Evolutionary conservation across 768 basidiomycete species (phyloP).

Genomic region (Suillus brevipes): DNA sequence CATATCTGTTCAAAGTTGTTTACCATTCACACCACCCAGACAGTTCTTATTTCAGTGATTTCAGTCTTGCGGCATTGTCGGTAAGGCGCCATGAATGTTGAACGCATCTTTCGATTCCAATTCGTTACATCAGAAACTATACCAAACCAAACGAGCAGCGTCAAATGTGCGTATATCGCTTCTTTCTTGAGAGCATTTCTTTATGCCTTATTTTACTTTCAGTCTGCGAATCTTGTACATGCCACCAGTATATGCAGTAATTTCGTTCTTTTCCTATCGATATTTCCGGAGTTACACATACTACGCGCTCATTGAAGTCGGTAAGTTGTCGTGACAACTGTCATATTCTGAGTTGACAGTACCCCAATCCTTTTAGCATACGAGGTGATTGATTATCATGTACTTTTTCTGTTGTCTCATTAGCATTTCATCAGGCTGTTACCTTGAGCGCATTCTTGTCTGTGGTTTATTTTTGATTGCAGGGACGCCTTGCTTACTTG

Average conservation of each 20-base stretch:
- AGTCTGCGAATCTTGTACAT: constrained; percentile 83
- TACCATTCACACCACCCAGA: constrained; percentile 37
- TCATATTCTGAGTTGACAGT: constrained; percentile 21
- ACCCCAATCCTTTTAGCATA: constrained; percentile 47
- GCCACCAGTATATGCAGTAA: constrained; percentile 78
- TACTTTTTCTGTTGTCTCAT: constrained; percentile 18
- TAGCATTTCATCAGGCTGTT: constrained; percentile 52
- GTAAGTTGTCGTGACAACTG: constrained; percentile 32
- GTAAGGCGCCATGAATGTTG: constrained; percentile 37
- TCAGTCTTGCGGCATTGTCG: constrained; percentile 63
- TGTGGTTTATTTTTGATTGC: constrained; percentile 25
- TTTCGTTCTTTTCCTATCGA: constrained; percentile 85
- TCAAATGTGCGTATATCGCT: constrained; percentile 59
- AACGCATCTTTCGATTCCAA: neutral
- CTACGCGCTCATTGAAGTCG: constrained; percentile 50
- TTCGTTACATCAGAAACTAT: constrained; percentile 56
- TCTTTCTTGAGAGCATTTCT: neutral
- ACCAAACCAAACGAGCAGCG: constrained; percentile 71
- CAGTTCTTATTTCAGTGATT: constrained; percentile 57
- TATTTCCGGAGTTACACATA: constrained; percentile 79
- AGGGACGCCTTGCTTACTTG: neutral
- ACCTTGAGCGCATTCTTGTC: constrained; percentile 87
- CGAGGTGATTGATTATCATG: constrained; percentile 47
- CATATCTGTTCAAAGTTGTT: neutral
- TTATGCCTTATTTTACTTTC: constrained; percentile 5